phyloP scores from a whole-genome alignment of 2,329 filamentous ascomycete genomes.

The Chaetothyriales sp. region DNA sequence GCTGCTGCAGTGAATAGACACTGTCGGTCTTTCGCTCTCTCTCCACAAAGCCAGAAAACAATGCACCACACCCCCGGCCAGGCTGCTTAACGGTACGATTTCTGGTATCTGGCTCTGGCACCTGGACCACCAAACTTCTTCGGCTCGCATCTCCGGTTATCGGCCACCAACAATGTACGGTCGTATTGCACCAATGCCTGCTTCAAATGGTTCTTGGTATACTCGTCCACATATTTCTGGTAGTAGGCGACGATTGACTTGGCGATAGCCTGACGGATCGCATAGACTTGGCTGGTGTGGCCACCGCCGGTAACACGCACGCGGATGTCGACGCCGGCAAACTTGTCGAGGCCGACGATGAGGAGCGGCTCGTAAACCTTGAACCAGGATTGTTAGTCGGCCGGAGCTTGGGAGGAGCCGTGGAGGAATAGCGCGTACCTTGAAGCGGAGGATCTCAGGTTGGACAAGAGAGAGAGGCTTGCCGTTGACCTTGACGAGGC shows the following conservation, averaged over 20 bases:
- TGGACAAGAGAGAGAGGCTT: conserved; percentile 86
- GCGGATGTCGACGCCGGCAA: conserved; percentile 91
- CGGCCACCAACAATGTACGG: conserved; percentile 92
- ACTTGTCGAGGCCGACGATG: conserved; percentile 94
- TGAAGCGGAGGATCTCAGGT: conserved; percentile 95
- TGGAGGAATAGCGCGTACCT: conserved; percentile 43
- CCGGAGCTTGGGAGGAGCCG: not conserved
- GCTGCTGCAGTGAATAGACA: not conserved
- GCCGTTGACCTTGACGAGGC: conserved; percentile 98
- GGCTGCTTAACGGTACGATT: conserved; percentile 82
- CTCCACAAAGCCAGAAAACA: not conserved
- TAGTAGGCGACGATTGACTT: conserved; percentile 98
- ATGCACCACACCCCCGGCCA: conserved; percentile 1
- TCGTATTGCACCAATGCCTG: conserved; percentile 91
- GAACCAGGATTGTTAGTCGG: conserved; percentile 1
- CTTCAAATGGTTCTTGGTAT: conserved; percentile 99
- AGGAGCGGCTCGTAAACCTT: conserved; percentile 97
- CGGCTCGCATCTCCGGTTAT: conserved; percentile 97
- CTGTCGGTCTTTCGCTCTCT: not conserved
- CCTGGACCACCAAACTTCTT: conserved; percentile 82
- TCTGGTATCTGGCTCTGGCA: conserved; percentile 95
- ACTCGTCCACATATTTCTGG: conserved; percentile 99
- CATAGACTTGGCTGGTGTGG: conserved; percentile 95
- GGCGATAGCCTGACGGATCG: conserved; percentile 96
- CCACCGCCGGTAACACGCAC: conserved; percentile 94